phyloP scores from a whole-genome alignment of 148 eudicot species.

The Linanthus parryae region DNA sequence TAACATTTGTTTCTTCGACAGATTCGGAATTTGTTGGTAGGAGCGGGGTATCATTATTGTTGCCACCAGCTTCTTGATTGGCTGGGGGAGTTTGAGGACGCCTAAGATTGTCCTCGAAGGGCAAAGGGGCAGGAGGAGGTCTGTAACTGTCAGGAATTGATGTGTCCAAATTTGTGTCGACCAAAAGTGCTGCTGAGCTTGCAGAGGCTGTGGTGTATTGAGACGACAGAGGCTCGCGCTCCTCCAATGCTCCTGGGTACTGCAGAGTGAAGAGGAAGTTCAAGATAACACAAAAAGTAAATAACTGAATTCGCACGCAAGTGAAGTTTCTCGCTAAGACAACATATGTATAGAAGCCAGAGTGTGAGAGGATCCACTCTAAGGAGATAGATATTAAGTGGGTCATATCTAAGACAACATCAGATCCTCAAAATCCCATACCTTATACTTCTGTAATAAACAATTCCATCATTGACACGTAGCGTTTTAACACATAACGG shows the following conservation, averaged over 20 bases:
- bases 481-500: no score
- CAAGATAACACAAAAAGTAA: conserved; percentile 1
- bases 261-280: conserved; percentile 18
- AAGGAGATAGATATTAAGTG: no score
- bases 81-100: conserved; percentile 35
- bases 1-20: conserved; percentile 22
- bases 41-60: conserved; percentile 29
- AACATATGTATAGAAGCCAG: no score
- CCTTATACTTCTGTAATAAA: no score
- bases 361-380: no score
- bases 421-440: no score
- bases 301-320: no score
- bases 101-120: conserved; percentile 44
- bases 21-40: conserved; percentile 26
- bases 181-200: conserved; percentile 54
- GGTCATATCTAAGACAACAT: no score
- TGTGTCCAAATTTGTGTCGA: conserved; percentile 78
- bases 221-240: conserved; percentile 59
- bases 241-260: conserved; percentile 71
- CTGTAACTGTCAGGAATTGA: conserved; percentile 66
- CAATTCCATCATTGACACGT: no score
- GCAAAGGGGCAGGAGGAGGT: conserved; percentile 76
- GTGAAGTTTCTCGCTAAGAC: no score
- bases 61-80: conserved; percentile 22
- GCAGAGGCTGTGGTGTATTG: conserved; percentile 36